Conservation (phyloP, 805 yeast species). For the Torulaspora delbrueckii region DNA sequence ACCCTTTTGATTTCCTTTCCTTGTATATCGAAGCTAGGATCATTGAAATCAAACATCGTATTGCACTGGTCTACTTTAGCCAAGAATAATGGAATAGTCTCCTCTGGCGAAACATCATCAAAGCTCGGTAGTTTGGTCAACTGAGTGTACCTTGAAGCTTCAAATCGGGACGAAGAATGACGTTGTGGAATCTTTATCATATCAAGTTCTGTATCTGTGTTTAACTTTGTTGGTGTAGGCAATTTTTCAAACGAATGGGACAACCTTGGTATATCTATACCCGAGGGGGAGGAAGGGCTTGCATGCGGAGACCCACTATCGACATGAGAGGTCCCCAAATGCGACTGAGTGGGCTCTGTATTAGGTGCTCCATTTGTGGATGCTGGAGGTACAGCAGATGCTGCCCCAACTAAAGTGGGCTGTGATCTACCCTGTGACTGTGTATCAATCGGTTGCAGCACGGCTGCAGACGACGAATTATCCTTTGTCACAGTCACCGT, state of each 20-base stretch:
- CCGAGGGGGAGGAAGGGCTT: constrained; percentile 24
- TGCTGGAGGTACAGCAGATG: constrained; percentile 22
- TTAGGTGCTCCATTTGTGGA: constrained; percentile 15
- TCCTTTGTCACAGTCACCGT: constrained; percentile 17
- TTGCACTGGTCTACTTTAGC: constrained; percentile 93
- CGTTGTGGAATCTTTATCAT: constrained; percentile 81
- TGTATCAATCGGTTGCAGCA: neutral
- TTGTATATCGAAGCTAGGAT: constrained; percentile 84
- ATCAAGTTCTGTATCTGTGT: constrained; percentile 60
- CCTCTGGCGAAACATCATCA: constrained; percentile 82
- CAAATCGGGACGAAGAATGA: constrained; percentile 88
- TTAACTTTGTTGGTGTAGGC: constrained; percentile 58
- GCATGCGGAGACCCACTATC: constrained; percentile 14
- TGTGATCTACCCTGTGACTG: constrained; percentile 14
- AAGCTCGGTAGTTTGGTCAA: constrained; percentile 76
- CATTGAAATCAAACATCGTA: constrained; percentile 87
- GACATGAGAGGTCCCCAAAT: constrained; percentile 9
- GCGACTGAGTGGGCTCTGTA: constrained; percentile 2
- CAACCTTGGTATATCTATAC: constrained; percentile 36
- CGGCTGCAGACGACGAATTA: constrained; percentile 1
- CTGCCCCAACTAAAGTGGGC: constrained; percentile 30
- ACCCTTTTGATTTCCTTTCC: constrained; percentile 89
- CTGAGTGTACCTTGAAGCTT: constrained; percentile 62
- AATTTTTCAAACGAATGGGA: constrained; percentile 53
- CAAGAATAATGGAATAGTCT: constrained; percentile 65